Percentiles rank a stretch among this genome's conserved stretches.
phyloP scores from a whole-genome alignment of 371 early-diverging fungal species.

The Sporodiniella umbellata region DNA sequence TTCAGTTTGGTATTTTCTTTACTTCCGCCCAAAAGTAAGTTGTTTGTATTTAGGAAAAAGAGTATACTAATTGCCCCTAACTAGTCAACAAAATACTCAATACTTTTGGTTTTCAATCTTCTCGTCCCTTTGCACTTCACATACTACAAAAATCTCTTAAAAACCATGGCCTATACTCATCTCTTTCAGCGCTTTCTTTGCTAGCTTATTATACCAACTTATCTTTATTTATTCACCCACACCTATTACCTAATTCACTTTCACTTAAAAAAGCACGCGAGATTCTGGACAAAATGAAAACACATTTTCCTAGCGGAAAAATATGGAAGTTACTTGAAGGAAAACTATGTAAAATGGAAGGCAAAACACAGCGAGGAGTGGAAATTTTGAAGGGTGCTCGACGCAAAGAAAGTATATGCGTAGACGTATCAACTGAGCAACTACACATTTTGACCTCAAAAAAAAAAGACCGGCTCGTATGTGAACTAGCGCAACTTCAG shows the following conservation, averaged over 20 bases:
- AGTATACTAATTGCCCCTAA: too few species aligned
- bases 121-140: slow-evolving; percentile 46
- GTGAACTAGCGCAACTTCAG: slow-evolving; percentile 38
- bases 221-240: slow-evolving; percentile 46
- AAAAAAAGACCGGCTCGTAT: slow-evolving; percentile 16
- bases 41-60: too few species aligned
- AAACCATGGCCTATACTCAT: slow-evolving; percentile 36
- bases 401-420: slow-evolving; percentile 16
- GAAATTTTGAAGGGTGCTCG: slow-evolving; percentile 42
- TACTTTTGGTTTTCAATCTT: slow-evolving; percentile 47
- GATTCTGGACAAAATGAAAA: slow-evolving; percentile 39
- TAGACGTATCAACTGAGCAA: slow-evolving; percentile 5
- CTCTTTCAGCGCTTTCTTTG: slow-evolving; percentile 37
- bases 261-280: slow-evolving; percentile 27
- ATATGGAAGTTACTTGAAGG: slow-evolving; percentile 48
- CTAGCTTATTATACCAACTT: slow-evolving; percentile 46
- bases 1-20: slow-evolving; percentile 47
- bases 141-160: slow-evolving; percentile 35
- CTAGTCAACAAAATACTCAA: slow-evolving; percentile 44
- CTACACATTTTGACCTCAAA: neutral
- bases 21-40: slow-evolving; percentile 46
- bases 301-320: slow-evolving; percentile 31
- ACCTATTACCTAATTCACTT: slow-evolving; percentile 35
- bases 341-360: slow-evolving; percentile 46
- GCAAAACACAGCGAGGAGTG: slow-evolving; percentile 35